Base-by-base conservation (phyloP, 2,329 filamentous ascomycete species). In the Aspergillus glaucus region DNA sequence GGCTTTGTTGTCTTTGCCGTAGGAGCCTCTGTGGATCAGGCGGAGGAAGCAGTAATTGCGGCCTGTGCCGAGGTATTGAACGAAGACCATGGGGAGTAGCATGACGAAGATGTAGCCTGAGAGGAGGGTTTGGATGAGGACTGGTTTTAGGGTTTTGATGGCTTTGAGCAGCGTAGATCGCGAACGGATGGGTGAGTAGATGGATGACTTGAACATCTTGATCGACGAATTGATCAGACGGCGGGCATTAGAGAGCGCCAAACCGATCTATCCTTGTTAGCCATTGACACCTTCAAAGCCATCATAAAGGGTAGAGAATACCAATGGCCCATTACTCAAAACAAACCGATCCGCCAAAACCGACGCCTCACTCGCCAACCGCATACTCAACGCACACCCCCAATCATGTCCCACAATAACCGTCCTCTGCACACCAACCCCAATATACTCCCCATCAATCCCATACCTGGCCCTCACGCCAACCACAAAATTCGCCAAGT, bases 341-440 rank as follows among this genome's bases (percentile, higher is more conserved):
- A 82, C 73, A 56, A 78, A 80, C 37, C 77, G 72, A 62, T 82
- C 75, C 7, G 79, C 76, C 43, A 83, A 60, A 46, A 74, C 69
- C 17, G 73, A 70, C 24, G 80, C 79, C 56, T 82, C 79, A n/a
- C 76, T 68, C n/a, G 79, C 80, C 40, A 83, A 71, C 41, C 80
- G 70, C 55, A 74, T 78, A 3, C 71, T 71, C 15, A 82, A 58
- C 7, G 77, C 58, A 47, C 72, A 75, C 14, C 78, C 78, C 78
- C 78, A 80, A 51, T 81, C 78, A 62, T 80, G 78, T 4, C 64
- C 73, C 30, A 79, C 75, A 43, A 79, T 67, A 17, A 78, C 65
- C 1, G 73, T 58, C 39, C 72, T 50, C 70, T 74, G 47, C 71
- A 75, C 49, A 64, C 69, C 69, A 41, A 50, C 47, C 22, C 53